Conservation (phyloP, 768 basidiomycete genomes). For the Agrocybe pediades region DNA sequence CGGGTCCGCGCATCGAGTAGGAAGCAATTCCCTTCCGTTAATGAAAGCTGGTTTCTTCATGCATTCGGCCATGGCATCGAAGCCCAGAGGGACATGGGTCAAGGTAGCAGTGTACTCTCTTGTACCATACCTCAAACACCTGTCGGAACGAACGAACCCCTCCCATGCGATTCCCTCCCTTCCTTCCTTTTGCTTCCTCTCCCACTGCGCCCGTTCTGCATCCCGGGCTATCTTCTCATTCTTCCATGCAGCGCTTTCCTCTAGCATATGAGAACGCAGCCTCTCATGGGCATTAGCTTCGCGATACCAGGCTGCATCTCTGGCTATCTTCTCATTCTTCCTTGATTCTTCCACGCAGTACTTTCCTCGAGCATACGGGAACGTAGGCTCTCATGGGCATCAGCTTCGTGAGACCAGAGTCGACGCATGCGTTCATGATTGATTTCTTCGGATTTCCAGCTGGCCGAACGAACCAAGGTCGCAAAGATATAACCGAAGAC, state of each 20-base stretch:
- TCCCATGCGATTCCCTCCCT: background rate
- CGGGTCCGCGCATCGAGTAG: conserved; percentile 8
- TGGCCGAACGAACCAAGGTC: background rate
- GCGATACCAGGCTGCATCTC: background rate
- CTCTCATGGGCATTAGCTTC: background rate
- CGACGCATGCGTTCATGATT: background rate
- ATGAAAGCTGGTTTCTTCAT: conserved; percentile 8
- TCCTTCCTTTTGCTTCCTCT: background rate
- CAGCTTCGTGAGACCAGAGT: background rate
- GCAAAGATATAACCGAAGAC: background rate
- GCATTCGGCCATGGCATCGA: conserved; percentile 16
- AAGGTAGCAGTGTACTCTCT: conserved; percentile 18
- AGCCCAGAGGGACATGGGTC: conserved; percentile 10
- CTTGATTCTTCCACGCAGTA: background rate
- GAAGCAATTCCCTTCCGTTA: conserved; percentile 12
- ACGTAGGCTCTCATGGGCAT: background rate
- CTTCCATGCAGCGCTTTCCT: background rate
- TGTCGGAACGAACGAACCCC: background rate
- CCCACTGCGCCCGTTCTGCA: background rate
- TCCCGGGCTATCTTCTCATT: background rate
- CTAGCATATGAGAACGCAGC: background rate
- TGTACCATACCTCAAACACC: conserved; percentile 16
- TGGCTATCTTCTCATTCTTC: background rate
- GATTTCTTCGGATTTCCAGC: background rate
- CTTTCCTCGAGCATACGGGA: background rate